Conservation (phyloP, 2,329 filamentous ascomycete genomes). For the Lecanicillium sp. region DNA sequence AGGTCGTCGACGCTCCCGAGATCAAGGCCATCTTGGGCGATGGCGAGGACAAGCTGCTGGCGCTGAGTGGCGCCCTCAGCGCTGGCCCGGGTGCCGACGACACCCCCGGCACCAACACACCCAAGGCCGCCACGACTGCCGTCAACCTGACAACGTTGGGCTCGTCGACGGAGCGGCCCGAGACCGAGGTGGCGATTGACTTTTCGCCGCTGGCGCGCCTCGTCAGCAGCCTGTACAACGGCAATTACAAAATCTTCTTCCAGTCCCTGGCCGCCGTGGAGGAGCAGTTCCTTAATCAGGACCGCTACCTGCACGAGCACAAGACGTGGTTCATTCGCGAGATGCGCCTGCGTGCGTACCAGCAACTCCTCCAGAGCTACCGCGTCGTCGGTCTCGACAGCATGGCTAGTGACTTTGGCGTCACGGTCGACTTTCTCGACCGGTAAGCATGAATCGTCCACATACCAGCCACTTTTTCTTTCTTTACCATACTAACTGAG, state of each 20-base stretch:
- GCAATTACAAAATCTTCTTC: constrained; percentile 94
- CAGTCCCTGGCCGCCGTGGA: constrained; percentile 82
- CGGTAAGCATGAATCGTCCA: constrained; percentile 53
- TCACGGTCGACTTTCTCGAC: constrained; percentile 93
- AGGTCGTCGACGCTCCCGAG: constrained; percentile 96
- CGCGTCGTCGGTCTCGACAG: constrained; percentile 92
- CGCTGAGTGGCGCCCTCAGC: constrained; percentile 72
- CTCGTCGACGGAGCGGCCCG: constrained; percentile 62
- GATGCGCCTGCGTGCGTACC: constrained; percentile 94
- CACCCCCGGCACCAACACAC: constrained; percentile 57
- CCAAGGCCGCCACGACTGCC: constrained; percentile 50
- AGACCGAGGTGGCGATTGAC: constrained; percentile 77
- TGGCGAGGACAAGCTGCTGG: constrained; percentile 79
- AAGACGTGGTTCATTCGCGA: constrained; percentile 96
- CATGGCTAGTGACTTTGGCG: constrained; percentile 96
- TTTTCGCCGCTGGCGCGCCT: constrained; percentile 83
- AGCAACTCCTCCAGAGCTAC: constrained; percentile 95
- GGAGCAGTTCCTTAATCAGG: constrained; percentile 87
- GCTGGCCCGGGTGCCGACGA: constrained; percentile 77
- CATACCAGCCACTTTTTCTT: too few relatives aligned
- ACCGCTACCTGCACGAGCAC: constrained; percentile 94
- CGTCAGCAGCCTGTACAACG: constrained; percentile 86
- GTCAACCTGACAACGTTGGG: constrained; percentile 88
- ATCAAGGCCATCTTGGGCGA: constrained; percentile 95
- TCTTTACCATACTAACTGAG: not conserved